Evolutionary conservation across 2,329 filamentous ascomycete species (phyloP).

Genomic region (Drechslera avenae): DNA sequence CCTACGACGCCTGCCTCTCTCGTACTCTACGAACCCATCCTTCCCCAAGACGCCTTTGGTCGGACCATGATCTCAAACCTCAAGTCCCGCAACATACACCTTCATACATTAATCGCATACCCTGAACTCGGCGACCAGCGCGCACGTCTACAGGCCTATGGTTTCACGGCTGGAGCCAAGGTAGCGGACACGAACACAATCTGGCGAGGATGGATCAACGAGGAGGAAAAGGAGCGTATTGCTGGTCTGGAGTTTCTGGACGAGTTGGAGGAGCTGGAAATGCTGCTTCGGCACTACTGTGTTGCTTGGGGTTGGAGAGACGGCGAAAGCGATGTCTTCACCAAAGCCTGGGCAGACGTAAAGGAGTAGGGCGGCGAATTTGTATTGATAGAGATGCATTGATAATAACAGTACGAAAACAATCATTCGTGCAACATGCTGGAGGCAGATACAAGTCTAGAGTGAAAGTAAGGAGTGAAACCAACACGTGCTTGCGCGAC

Average conservation of each 20-base stretch:
- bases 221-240: slow-evolving; percentile 77
- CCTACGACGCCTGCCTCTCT: slow-evolving; percentile 61
- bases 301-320: slow-evolving; percentile 86
- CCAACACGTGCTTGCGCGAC: slow-evolving; percentile 10
- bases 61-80: slow-evolving; percentile 92
- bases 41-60: slow-evolving; percentile 83
- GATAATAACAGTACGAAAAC: not conserved
- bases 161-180: slow-evolving; percentile 64
- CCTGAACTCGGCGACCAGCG: slow-evolving; percentile 71
- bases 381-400: not conserved
- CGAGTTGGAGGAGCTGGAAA: slow-evolving; percentile 91
- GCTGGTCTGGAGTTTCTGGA: slow-evolving; percentile 84
- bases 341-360: slow-evolving; percentile 40
- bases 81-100: slow-evolving; percentile 75
- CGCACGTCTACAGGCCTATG: slow-evolving; percentile 66
- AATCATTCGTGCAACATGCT: not conserved
- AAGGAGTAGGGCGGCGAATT: slow-evolving; percentile 15
- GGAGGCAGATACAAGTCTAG: not conserved
- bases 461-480: not conserved
- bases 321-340: slow-evolving; percentile 40
- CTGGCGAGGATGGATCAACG: slow-evolving; percentile 75
- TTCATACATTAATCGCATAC: slow-evolving; percentile 81
- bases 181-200: slow-evolving; percentile 69
- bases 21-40: slow-evolving; percentile 87
- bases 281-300: slow-evolving; percentile 87